Conservation (phyloP, 441 rosid genomes). For the Erysimum pusillum region DNA sequence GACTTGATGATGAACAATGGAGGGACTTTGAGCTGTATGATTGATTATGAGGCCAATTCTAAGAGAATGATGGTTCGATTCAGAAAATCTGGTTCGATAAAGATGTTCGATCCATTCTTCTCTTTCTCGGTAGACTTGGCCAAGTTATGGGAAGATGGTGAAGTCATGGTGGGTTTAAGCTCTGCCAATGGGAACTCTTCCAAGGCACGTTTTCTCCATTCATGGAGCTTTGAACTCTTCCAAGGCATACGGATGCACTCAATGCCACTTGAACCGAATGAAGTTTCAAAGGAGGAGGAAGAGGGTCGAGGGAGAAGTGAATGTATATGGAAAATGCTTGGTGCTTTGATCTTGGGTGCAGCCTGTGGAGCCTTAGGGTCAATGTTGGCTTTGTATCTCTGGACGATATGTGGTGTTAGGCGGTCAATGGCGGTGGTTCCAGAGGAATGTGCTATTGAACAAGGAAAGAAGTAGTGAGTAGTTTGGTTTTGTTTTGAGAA, state of each 20-base stretch:
- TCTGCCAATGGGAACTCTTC: conserved; percentile 67
- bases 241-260: conserved; percentile 73
- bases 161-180: conserved; percentile 67
- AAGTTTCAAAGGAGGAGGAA: conserved; percentile 46
- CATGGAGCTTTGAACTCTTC: conserved; percentile 66
- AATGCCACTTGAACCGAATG: conserved; percentile 48
- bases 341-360: conserved; percentile 33
- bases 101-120: conserved; percentile 68
- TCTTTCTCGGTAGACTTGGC: conserved; percentile 60
- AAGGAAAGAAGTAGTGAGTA: conserved; percentile 59
- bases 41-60: conserved; percentile 74
- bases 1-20: conserved; percentile 36
- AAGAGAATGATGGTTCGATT: conserved; percentile 66
- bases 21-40: conserved; percentile 52
- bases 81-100: conserved; percentile 50
- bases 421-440: conserved; percentile 67
- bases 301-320: conserved; percentile 33
- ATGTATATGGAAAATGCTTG: conserved; percentile 60
- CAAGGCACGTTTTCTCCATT: conserved; percentile 57
- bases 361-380: conserved; percentile 59
- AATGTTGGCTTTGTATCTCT: conserved; percentile 54
- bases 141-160: conserved; percentile 56
- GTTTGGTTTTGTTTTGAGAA: conserved; percentile 8
- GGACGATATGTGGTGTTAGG: conserved; percentile 63
- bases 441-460: conserved; percentile 64